Evolutionary conservation across 2,329 filamentous ascomycete species (phyloP).

Genomic region (Parafenestella ontariensis): DNA sequence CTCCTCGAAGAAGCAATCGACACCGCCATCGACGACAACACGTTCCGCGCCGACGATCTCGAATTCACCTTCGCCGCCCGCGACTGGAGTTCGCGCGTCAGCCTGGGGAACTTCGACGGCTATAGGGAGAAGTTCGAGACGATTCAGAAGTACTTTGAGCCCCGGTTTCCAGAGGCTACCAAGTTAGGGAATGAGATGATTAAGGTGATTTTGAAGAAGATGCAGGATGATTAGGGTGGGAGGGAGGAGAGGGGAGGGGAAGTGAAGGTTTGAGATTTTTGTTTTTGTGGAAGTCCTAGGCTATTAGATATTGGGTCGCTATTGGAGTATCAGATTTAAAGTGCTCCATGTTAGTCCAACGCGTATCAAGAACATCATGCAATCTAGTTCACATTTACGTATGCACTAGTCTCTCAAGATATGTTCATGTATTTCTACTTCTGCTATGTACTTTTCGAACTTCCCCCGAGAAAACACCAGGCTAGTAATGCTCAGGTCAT

Average conservation of each 20-base stretch:
- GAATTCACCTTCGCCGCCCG: conserved; percentile 97
- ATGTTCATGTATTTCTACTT: background rate
- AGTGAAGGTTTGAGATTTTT: too few relatives aligned
- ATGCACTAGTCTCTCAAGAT: background rate
- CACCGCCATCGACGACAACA: conserved; percentile 86
- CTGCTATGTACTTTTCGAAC: background rate
- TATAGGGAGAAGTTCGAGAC: conserved; percentile 91
- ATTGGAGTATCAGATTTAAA: too few relatives aligned
- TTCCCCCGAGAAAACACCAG: conserved; percentile 4
- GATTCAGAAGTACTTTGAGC: conserved; percentile 91
- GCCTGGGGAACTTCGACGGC: conserved; percentile 87
- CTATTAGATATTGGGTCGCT: too few relatives aligned
- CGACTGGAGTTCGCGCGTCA: conserved; percentile 94
- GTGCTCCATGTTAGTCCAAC: too few relatives aligned
- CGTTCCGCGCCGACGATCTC: conserved; percentile 92
- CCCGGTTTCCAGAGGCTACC: conserved; percentile 85
- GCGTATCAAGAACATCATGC: too few relatives aligned
- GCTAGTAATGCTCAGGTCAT: conserved; percentile 18
- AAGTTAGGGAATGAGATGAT: conserved; percentile 96
- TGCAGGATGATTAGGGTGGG: conserved; percentile 40
- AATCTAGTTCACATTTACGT: too few relatives aligned
- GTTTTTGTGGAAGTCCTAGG: too few relatives aligned
- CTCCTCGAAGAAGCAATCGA: conserved; percentile 84
- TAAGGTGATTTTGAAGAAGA: conserved; percentile 88
- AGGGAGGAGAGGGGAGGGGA: background rate